Base-by-base conservation (phyloP, 495 filamentous ascomycete genomes). In the Ramalina intermedia region DNA sequence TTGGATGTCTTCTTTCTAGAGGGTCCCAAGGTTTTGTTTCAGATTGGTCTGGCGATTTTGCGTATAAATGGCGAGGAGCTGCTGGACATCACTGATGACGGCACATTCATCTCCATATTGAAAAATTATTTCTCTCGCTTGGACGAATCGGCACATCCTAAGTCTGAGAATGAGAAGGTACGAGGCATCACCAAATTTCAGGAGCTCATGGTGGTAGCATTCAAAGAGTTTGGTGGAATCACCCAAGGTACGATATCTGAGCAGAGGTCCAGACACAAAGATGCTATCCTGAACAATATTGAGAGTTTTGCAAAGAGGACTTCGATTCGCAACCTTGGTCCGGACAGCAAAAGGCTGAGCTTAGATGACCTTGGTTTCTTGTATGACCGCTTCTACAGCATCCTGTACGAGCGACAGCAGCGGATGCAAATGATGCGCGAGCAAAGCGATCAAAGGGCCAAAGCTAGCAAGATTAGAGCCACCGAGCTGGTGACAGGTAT, bases 1-100 rank as follows among this genome's bases (percentile, higher is more conserved):
- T 63, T 98, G 41, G 91, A 98, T 61, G 88, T 98, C 43, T 98
- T 98, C 68, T 98, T 98, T 66, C 74, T 98, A 40, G 91, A 98
- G 65, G 91, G 91, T 0, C 89, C 91, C 4, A 96, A 96, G 63
- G 91, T 98, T 2, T 70, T 98, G 4, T 98, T 98, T 66, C 91
- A 98, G 58, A 81, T 98, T 46, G 91, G 91, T 26, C 68, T 98
- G 47, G 91, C 91, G 23, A 98, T 98, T 61, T 71, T 98, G 24
- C 75, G 91, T n/a, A 89, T 96, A 54, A 98, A 96, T 54, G 91
- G 91, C 49, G 93, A 98, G 63, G 93, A 96, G 56, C 73, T 98
- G 17, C 66, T 98, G n/a, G 93, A 98, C 62, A 87, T 93, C 1
- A 75, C 86, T 12, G 91, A 98, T 55, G 91, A 98, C 62, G 91